Evolutionary conservation across 768 basidiomycete species (phyloP).

Genomic region (Boletus edulis): DNA sequence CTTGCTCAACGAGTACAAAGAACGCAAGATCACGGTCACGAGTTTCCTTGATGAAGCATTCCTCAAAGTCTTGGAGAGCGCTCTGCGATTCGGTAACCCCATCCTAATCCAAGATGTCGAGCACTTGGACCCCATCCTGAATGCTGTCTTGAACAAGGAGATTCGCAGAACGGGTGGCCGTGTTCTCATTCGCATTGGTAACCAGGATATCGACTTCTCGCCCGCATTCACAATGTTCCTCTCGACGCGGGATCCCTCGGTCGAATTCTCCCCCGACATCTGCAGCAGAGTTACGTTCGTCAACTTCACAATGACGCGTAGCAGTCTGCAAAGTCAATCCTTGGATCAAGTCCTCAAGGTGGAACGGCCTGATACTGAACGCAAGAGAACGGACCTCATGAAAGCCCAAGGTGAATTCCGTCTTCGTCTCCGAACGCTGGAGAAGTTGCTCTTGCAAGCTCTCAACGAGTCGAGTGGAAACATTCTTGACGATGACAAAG

Average conservation of each 20-base stretch:
- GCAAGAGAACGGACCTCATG: conserved; percentile 93
- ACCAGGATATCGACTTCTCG: conserved; percentile 98
- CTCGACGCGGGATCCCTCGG: conserved; percentile 93
- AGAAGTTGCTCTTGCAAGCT: conserved; percentile 89
- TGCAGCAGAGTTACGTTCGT: conserved; percentile 96
- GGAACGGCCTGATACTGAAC: conserved; percentile 94
- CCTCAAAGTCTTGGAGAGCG: conserved; percentile 96
- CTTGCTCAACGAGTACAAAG: conserved; percentile 91
- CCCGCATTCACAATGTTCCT: conserved; percentile 99
- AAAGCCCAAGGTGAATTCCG: conserved; percentile 99
- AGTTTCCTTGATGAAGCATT: conserved; percentile 99
- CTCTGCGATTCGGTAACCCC: conserved; percentile 98
- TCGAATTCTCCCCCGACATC: conserved; percentile 97
- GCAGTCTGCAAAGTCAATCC: conserved; percentile 97
- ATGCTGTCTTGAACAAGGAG: conserved; percentile 96
- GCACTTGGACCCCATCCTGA: conserved; percentile 94
- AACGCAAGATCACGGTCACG: conserved; percentile 96
- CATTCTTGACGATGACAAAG: conserved; percentile 98
- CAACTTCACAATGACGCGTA: conserved; percentile 98
- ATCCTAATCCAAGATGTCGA: conserved; percentile 98
- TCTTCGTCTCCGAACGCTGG: conserved; percentile 85
- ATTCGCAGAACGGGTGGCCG: conserved; percentile 95
- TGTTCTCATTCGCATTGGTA: conserved; percentile 93
- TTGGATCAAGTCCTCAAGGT: conserved; percentile 96
- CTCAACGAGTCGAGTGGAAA: conserved; percentile 96